phyloP scores from a whole-genome alignment of 495 filamentous ascomycete genomes.

The Penicillium riverlandense region DNA sequence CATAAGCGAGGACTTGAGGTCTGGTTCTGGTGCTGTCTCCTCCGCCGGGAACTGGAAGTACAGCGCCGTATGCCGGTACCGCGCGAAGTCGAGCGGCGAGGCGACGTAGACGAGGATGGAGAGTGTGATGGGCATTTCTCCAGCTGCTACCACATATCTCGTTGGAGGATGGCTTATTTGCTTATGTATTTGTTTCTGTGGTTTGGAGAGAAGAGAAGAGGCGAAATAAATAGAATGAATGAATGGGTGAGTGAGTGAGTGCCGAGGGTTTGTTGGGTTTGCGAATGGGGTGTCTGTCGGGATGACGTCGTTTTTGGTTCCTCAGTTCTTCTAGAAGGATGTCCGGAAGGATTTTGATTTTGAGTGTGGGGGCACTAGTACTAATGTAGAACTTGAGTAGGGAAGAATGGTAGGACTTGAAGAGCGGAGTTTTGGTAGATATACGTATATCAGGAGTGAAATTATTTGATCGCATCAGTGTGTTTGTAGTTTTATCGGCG shows the following conservation, averaged over 20 bases:
- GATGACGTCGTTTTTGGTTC: constrained; percentile 3
- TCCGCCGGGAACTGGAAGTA: constrained; percentile 6
- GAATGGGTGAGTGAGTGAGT: not conserved
- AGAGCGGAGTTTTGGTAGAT: too few relatives aligned
- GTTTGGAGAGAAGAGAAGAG: not conserved
- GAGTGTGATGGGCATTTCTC: constrained; percentile 9
- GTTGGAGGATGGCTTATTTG: too few relatives aligned
- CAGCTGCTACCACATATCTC: not conserved
- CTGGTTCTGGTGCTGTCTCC: not conserved
- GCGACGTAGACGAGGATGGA: constrained; percentile 17
- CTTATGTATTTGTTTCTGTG: not conserved
- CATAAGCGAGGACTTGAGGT: constrained; percentile 5
- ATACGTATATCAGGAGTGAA: too few relatives aligned
- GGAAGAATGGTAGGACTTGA: too few relatives aligned
- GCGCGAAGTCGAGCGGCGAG: constrained; percentile 17
- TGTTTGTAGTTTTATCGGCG: too few relatives aligned
- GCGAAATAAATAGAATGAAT: not conserved
- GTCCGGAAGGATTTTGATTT: not conserved
- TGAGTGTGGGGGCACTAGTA: too few relatives aligned
- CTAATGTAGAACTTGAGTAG: too few relatives aligned
- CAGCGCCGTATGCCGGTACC: constrained; percentile 16
- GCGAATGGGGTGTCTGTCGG: not conserved
- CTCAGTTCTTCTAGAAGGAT: constrained; percentile 1
- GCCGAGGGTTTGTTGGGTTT: not conserved
- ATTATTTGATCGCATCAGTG: too few relatives aligned